These are phyloP conservation scores for Berkeleyomyces basicola DNA, from an alignment of 2,329 filamentous ascomycete species.

Conservation along the genomic window DNA sequence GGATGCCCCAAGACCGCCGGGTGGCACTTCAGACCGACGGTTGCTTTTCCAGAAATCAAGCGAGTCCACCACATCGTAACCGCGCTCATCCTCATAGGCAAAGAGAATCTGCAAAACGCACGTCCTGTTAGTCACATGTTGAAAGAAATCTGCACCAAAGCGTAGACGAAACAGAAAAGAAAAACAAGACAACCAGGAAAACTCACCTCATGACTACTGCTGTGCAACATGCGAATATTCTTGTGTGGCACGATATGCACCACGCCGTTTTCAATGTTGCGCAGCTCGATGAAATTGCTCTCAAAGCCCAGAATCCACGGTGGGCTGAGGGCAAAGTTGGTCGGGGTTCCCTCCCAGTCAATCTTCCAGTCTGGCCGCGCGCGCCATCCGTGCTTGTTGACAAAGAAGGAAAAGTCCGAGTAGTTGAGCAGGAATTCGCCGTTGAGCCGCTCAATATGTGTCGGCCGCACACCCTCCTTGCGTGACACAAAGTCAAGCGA, in stretches of 20 bases:
- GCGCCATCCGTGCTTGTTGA: conserved; percentile 96
- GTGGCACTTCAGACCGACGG: conserved; percentile 28
- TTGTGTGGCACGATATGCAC: conserved; percentile 93
- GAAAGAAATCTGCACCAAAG: neutral
- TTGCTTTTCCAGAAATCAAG: conserved; percentile 87
- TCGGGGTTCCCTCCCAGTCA: conserved; percentile 88
- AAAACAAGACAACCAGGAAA: neutral
- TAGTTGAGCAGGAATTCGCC: conserved; percentile 97
- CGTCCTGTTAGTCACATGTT: neutral
- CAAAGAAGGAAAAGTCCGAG: conserved; percentile 97
- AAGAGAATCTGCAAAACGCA: conserved; percentile 60
- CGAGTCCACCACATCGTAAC: conserved; percentile 83
- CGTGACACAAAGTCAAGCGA: conserved; percentile 92
- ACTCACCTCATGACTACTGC: conserved; percentile 79
- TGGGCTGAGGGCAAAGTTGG: conserved; percentile 84
- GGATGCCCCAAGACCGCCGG: conserved; percentile 4
- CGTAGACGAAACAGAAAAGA: neutral
- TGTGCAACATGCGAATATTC: conserved; percentile 95
- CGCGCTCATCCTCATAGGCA: conserved; percentile 88
- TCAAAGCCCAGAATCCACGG: conserved; percentile 97
- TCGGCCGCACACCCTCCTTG: conserved; percentile 83
- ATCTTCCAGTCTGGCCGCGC: conserved; percentile 93
- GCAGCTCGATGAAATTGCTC: conserved; percentile 90
- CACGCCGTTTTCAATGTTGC: conserved; percentile 84
- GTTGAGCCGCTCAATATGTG: conserved; percentile 92